Evolutionary conservation across 2,329 filamentous ascomycete genomes (phyloP).

Genomic region (Diaporthe australafricana): DNA sequence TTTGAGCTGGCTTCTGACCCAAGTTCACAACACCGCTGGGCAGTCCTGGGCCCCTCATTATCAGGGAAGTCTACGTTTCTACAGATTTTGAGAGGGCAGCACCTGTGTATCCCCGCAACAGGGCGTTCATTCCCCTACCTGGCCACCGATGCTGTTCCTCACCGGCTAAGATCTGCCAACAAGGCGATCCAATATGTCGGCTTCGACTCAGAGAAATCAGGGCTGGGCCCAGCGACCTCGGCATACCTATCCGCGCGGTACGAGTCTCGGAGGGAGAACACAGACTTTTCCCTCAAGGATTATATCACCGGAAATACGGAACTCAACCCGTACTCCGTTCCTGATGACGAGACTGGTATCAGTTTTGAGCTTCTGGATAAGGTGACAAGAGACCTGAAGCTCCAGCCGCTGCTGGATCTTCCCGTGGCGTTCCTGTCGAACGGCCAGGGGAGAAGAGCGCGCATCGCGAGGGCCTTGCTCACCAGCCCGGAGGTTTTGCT

Average conservation of each 20-base stretch:
- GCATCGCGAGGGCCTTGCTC: conserved; percentile 88
- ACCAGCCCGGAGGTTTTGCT: conserved; percentile 83
- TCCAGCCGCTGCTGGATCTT: conserved; percentile 78
- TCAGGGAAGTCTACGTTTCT: conserved; percentile 86
- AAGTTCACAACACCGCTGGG: conserved; percentile 75
- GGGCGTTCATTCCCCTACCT: conserved; percentile 85
- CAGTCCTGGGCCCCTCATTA: conserved; percentile 82
- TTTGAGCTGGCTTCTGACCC: conserved; percentile 75
- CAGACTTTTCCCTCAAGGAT: conserved; percentile 85
- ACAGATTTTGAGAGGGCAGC: conserved; percentile 79
- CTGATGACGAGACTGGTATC: conserved; percentile 60
- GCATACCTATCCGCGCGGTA: conserved; percentile 92
- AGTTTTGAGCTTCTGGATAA: conserved; percentile 65
- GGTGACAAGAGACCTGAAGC: conserved; percentile 76
- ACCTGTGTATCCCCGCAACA: conserved; percentile 80
- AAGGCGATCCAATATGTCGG: conserved; percentile 89
- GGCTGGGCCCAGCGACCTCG: conserved; percentile 67
- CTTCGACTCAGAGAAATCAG: conserved; percentile 79
- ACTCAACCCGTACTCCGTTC: conserved; percentile 76
- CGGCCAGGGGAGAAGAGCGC: conserved; percentile 87
- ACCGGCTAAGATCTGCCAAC: conserved; percentile 67
- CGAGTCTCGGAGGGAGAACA: conserved; percentile 86
- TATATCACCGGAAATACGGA: conserved; percentile 86
- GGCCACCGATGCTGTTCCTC: conserved; percentile 68
- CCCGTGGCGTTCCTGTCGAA: conserved; percentile 93